Percentiles rank a stretch among this genome's conserved stretches.
Evolutionary conservation across 257 asterid species (phyloP).

Genomic region (Salvia rosmarinus): DNA sequence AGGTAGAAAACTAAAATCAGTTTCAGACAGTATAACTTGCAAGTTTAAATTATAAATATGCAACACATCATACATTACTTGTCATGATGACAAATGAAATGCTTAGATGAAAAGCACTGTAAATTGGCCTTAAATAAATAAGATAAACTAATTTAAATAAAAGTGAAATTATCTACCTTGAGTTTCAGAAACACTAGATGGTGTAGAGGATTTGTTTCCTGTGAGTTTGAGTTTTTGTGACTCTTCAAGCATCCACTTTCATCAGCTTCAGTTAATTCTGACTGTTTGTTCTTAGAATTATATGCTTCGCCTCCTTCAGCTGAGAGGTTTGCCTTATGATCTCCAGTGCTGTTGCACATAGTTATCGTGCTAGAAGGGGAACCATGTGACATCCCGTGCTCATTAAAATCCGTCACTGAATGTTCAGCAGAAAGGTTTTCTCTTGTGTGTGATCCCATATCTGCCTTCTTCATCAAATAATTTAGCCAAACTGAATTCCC

Average conservation of each 20-base stretch:
- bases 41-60: neutral
- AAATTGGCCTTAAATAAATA: neutral
- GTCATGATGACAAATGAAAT: neutral
- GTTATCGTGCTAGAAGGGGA: conserved; percentile 19
- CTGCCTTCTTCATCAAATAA: conserved; percentile 31
- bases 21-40: conserved; percentile 1
- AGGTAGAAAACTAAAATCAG: conserved; percentile 21
- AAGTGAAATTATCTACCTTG: conserved; percentile 34
- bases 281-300: neutral
- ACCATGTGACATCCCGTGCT: conserved; percentile 23
- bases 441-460: conserved; percentile 18
- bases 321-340: conserved; percentile 26
- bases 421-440: conserved; percentile 27
- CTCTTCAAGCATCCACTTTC: conserved; percentile 31
- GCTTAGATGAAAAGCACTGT: neutral
- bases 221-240: conserved; percentile 33
- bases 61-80: neutral
- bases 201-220: conserved; percentile 28
- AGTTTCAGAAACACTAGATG: conserved; percentile 14
- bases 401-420: conserved; percentile 15
- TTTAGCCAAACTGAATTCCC: conserved; percentile 15
- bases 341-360: conserved; percentile 9
- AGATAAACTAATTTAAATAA: conserved; percentile 4
- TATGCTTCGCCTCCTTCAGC: conserved; percentile 30
- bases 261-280: conserved; percentile 22